A percentile compares a stretch with the other conserved stretches of the same genome.
Evolutionary conservation across 441 rosid species (phyloP).

Genomic region (Pelargonium fulgidum): DNA sequence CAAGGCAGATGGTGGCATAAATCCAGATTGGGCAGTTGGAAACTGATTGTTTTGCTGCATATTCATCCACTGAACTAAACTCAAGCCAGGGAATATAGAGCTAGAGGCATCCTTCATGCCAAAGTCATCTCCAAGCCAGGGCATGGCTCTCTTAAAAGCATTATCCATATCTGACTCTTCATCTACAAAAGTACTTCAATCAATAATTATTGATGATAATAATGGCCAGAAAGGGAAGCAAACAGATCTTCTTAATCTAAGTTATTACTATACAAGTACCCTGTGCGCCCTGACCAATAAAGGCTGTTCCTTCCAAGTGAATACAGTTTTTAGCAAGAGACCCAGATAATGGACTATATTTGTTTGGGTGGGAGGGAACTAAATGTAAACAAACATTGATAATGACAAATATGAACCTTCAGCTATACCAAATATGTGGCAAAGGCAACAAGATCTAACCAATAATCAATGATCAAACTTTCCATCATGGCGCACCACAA

Average conservation of each 20-base stretch:
- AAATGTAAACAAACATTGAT: too few relatives aligned
- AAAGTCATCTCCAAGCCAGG: constrained; percentile 59
- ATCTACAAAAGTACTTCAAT: constrained; percentile 32
- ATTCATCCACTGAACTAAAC: constrained; percentile 67
- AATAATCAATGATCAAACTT: too few relatives aligned
- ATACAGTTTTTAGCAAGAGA: too few relatives aligned
- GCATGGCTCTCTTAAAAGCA: constrained; percentile 52
- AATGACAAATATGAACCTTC: too few relatives aligned
- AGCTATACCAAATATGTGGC: too few relatives aligned
- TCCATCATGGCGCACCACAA: too few relatives aligned
- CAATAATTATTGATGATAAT: background rate
- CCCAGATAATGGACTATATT: too few relatives aligned
- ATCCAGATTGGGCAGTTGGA: constrained; percentile 43
- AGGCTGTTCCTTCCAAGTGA: too few relatives aligned
- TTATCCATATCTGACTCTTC: constrained; percentile 55
- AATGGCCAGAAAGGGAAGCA: background rate
- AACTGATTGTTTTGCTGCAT: constrained; percentile 60
- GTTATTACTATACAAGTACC: too few relatives aligned
- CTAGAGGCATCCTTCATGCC: constrained; percentile 45
- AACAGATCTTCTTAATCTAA: background rate
- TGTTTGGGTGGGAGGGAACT: too few relatives aligned
- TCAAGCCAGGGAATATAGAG: constrained; percentile 38
- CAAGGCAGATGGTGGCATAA: constrained; percentile 39
- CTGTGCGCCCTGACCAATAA: too few relatives aligned
- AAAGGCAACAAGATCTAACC: too few relatives aligned